Conservation (phyloP, 805 yeast genomes). For the Starmerella sp. region DNA sequence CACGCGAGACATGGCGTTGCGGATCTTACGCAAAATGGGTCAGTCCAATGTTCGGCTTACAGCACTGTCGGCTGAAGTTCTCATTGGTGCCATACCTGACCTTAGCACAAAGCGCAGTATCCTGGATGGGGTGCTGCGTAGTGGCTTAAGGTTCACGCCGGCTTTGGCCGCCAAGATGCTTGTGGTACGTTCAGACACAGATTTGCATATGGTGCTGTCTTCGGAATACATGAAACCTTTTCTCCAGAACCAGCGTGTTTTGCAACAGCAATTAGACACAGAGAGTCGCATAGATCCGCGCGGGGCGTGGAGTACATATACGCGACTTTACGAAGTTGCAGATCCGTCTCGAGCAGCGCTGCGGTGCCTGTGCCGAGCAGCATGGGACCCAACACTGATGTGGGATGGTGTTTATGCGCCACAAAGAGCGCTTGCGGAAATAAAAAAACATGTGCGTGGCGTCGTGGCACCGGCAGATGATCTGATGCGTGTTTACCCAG, state of each 20-base stretch:
- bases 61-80: constrained; percentile 5
- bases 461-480: constrained; percentile 26
- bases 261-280: constrained; percentile 29
- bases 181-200: constrained; percentile 2
- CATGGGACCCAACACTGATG: constrained; percentile 28
- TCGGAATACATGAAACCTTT: neutral
- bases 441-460: constrained; percentile 36
- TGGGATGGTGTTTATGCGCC: constrained; percentile 49
- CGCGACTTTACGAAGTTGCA: neutral
- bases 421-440: constrained; percentile 50
- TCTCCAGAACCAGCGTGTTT: constrained; percentile 8
- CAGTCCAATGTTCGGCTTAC: constrained; percentile 19
- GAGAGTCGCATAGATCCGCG: constrained; percentile 13
- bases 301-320: constrained; percentile 30
- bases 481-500: constrained; percentile 34
- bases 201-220: constrained; percentile 1
- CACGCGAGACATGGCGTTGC: constrained; percentile 15
- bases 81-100: constrained; percentile 9
- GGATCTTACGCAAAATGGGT: constrained; percentile 7
- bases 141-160: constrained; percentile 11
- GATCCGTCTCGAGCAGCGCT: constrained; percentile 26
- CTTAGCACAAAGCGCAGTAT: constrained; percentile 8
- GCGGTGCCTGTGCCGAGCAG: constrained; percentile 40
- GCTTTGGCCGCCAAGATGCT: constrained; percentile 9
- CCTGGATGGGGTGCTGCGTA: constrained; percentile 2